Percentiles rank a stretch among this genome's conserved stretches.
Evolutionary conservation across 257 asterid genomes (phyloP).

Genomic region (Gentiana macrophylla): DNA sequence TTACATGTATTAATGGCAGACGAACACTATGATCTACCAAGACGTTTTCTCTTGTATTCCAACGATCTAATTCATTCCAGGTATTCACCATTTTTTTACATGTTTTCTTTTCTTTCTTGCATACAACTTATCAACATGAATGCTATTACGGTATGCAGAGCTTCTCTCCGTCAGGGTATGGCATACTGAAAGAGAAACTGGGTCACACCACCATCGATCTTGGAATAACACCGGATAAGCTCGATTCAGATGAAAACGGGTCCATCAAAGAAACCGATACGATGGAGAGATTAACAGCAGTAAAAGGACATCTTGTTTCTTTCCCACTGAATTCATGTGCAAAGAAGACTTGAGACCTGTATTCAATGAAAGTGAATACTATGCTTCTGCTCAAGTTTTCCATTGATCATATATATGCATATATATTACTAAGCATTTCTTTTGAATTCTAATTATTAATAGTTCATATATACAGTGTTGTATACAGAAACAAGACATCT

Average conservation of each 20-base stretch:
- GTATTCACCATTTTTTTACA: conserved; percentile 23
- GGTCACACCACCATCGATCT: conserved; percentile 77
- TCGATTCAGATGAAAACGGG: conserved; percentile 64
- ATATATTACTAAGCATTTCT: no score
- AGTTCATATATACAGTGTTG: no score
- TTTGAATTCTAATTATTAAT: no score
- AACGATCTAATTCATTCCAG: conserved; percentile 87
- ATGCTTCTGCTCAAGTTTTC: conserved; percentile 90
- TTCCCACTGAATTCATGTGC: conserved; percentile 87
- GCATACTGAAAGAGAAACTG: conserved; percentile 53
- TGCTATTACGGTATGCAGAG: conserved; percentile 26
- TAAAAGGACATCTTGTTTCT: conserved; percentile 89
- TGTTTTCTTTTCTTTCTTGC: conserved; percentile 11
- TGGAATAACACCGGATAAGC: conserved; percentile 69
- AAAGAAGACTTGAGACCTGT: conserved; percentile 90
- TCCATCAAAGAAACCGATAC: conserved; percentile 58
- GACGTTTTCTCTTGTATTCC: conserved; percentile 84
- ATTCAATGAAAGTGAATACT: conserved; percentile 90
- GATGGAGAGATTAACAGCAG: conserved; percentile 61
- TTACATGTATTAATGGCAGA: conserved; percentile 36
- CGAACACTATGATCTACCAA: conserved; percentile 79
- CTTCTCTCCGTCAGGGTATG: conserved; percentile 83
- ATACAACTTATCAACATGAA: conserved; percentile 2
- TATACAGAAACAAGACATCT: no score
- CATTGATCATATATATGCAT: conserved; percentile 24